These are phyloP conservation scores for Aspergillus persii DNA, from an alignment of 2,329 filamentous ascomycete genomes.

Conservation along the genomic window DNA sequence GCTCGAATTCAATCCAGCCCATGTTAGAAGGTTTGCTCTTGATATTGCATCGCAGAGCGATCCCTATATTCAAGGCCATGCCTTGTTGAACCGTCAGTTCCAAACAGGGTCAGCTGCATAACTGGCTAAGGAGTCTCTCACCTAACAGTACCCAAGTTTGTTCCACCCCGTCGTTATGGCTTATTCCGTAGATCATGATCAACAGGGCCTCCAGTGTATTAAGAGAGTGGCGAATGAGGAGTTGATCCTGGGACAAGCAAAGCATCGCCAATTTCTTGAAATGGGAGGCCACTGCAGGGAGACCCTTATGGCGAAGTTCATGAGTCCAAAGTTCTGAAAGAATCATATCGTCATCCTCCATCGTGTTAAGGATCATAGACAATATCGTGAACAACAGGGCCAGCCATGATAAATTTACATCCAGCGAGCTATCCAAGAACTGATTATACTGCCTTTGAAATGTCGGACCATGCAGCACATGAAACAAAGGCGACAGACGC, in stretches of 20 bases:
- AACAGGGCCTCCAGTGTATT: constrained; percentile 31
- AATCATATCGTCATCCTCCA: constrained; percentile 21
- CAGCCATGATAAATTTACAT: constrained; percentile 26
- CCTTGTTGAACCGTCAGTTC: constrained; percentile 1
- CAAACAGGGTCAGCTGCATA: neutral
- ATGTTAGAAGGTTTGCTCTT: constrained; percentile 14
- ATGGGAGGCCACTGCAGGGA: constrained; percentile 2
- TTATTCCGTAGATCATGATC: constrained; percentile 28
- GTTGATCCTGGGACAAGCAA: constrained; percentile 29
- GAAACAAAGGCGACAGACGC: constrained; percentile 21
- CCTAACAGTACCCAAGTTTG: constrained; percentile 31
- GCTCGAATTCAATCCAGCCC: constrained; percentile 20
- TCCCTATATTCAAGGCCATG: constrained; percentile 29
- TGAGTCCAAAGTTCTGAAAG: constrained; percentile 18
- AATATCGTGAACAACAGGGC: constrained; percentile 29
- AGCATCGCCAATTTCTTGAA: constrained; percentile 22
- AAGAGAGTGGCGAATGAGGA: constrained; percentile 27
- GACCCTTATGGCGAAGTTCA: neutral
- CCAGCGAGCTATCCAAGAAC: constrained; percentile 18
- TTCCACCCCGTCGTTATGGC: constrained; percentile 1
- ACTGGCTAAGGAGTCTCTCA: neutral
- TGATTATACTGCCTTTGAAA: constrained; percentile 25
- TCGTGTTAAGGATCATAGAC: constrained; percentile 21
- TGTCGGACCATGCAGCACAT: constrained; percentile 30
- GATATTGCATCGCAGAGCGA: constrained; percentile 30